Conservation (phyloP, 805 yeast genomes). For the Helenozyma rhizophorensis region DNA sequence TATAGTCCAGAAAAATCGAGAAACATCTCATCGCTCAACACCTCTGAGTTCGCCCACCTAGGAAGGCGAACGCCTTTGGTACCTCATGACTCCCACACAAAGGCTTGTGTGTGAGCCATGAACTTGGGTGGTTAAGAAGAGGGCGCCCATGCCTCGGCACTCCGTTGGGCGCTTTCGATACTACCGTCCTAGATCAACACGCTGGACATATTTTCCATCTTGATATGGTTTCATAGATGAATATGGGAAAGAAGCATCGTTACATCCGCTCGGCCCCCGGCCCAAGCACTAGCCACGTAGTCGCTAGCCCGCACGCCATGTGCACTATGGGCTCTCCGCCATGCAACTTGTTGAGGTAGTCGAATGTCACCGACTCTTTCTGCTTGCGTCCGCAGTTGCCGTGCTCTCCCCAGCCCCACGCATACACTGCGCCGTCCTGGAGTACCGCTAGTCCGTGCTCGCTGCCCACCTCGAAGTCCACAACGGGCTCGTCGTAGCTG, state of each 20-base stretch:
- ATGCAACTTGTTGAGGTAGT: slow-evolving; percentile 32
- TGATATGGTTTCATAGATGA: slow-evolving; percentile 55
- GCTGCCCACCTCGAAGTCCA: slow-evolving; percentile 58
- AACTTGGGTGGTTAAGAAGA: slow-evolving; percentile 17
- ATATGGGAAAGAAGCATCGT: slow-evolving; percentile 73
- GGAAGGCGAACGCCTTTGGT: no score
- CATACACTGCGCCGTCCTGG: slow-evolving; percentile 35
- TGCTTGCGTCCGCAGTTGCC: slow-evolving; percentile 74
- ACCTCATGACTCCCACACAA: slow-evolving; percentile 10
- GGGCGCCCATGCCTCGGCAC: slow-evolving; percentile 5
- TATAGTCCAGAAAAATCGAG: no score
- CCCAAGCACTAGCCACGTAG: slow-evolving; percentile 51
- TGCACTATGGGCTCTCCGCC: slow-evolving; percentile 19
- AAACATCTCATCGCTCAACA: no score
- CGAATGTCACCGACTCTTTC: slow-evolving; percentile 30
- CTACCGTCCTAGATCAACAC: slow-evolving; percentile 63
- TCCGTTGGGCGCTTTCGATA: slow-evolving; percentile 38
- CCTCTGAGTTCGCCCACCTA: no score
- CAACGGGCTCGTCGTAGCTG: slow-evolving; percentile 7
- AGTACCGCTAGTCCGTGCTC: slow-evolving; percentile 69
- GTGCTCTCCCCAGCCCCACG: slow-evolving; percentile 99
- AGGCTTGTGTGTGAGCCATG: slow-evolving; percentile 13
- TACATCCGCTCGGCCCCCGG: slow-evolving; percentile 39
- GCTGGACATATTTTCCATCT: slow-evolving; percentile 80
- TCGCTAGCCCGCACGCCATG: slow-evolving; percentile 64